A percentile compares a stretch with the other conserved stretches of the same genome.
phyloP scores from a whole-genome alignment of 2,329 filamentous ascomycete species.

The Alternaria postmessia region DNA sequence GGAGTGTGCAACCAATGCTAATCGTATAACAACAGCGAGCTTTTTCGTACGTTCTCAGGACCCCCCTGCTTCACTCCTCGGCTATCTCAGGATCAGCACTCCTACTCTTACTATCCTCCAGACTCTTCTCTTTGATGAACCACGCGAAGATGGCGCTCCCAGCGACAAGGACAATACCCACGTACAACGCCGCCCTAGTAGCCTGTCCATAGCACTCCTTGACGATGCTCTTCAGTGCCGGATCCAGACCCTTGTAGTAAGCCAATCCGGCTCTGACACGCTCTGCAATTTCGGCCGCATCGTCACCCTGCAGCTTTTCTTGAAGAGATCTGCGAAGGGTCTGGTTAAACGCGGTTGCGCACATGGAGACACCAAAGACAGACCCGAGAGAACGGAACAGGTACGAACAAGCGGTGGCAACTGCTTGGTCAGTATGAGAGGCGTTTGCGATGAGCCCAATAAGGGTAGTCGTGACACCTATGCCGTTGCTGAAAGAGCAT shows the following conservation, averaged over 20 bases:
- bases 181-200: constrained; percentile 60
- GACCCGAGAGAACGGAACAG: constrained; percentile 78
- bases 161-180: constrained; percentile 60
- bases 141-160: constrained; percentile 58
- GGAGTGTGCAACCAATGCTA: background rate
- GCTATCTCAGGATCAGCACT: background rate
- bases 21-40: background rate
- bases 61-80: background rate
- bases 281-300: constrained; percentile 71
- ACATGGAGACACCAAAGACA: constrained; percentile 72
- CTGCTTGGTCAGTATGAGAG: constrained; percentile 71
- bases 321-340: constrained; percentile 67
- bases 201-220: constrained; percentile 71
- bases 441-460: constrained; percentile 77
- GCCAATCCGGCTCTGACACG: constrained; percentile 74
- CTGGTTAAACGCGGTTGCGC: constrained; percentile 76
- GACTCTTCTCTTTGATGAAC: constrained; percentile 55
- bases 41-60: background rate
- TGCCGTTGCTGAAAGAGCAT: constrained; percentile 63
- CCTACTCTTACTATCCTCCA: constrained; percentile 24
- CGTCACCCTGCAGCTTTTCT: constrained; percentile 62
- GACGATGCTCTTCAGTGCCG: constrained; percentile 66
- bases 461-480: constrained; percentile 74
- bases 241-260: constrained; percentile 71
- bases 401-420: constrained; percentile 81